Evolutionary conservation across 2,329 filamentous ascomycete genomes (phyloP), one percentile per base, ranked within the genome.

Genomic region (Emergomyces africanus): DNA sequence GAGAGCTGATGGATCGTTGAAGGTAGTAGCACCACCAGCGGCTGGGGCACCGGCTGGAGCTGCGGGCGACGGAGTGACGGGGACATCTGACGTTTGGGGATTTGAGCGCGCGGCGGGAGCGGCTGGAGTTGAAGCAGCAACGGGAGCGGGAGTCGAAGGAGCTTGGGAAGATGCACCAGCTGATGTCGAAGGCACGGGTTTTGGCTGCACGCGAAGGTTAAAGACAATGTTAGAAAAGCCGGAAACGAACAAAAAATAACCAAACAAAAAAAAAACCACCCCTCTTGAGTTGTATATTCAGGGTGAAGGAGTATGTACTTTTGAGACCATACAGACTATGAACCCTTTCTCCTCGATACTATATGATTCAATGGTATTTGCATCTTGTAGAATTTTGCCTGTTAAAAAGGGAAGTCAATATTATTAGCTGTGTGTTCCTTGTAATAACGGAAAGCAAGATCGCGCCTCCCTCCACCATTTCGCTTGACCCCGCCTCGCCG

Each of bases 271-370:
- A 30, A 3, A 30, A 30, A 6, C 30, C 30, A 20, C 42, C 33
- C 4, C 30, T 42, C 1, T 15, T 5, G 41, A 23, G n/a, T 49
- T 49, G 23, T 3, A 42, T 33, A n/a, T 10, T 2, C 39, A 60
- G 9, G 6, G 5, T 2, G 18, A 23, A 20, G 5, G 9, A 3
- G 42, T 23, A 44, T 74, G 63, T 78, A 95, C 91, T 88, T 97
- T 97, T 72, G 89, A 90, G 68, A 95, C 86, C 85, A 99, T 96
- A 79, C 94, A 99, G 62, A 99, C 94, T 69, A 99, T 90, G 74
- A 97, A 99, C 42, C 94, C 94, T 81, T 97, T 99, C 82, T 97
- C 94, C 77, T 99, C 92, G 64, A 99, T 97, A 77, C 90, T 96
- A 80, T 97, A 97, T 46, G 89, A 91, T 75, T 90, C 90, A 67